A percentile compares a stretch with the other conserved stretches of the same genome.
Conservation (phyloP, 345 rosid species). For the Hibiscus mutabilis region DNA sequence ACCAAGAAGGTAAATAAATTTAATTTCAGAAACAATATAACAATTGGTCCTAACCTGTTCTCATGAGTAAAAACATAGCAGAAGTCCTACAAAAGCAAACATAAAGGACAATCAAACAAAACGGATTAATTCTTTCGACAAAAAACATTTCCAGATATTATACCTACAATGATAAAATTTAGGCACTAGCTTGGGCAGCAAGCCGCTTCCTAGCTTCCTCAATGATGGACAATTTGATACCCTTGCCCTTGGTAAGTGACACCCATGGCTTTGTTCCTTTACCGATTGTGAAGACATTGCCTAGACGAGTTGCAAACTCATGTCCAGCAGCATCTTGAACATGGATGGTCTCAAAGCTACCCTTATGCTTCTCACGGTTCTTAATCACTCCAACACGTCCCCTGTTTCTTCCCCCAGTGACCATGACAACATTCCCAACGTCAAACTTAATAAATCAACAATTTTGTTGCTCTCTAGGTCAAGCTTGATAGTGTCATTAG, state of each 20-base stretch:
- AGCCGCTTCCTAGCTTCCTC: slow-evolving; percentile 49
- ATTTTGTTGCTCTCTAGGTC: too few species aligned
- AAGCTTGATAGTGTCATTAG: too few species aligned
- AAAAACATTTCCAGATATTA: neutral
- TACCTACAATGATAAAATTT: neutral
- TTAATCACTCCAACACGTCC: too few species aligned
- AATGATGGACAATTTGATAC: slow-evolving; percentile 37
- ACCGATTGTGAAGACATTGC: too few species aligned
- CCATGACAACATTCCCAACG: too few species aligned
- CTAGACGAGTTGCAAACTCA: too few species aligned
- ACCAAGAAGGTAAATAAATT: neutral
- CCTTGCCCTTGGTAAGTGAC: neutral
- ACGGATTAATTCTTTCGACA: neutral
- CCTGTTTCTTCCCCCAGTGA: too few species aligned
- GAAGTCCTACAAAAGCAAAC: neutral
- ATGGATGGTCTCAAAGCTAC: too few species aligned
- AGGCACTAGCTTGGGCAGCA: slow-evolving; percentile 21
- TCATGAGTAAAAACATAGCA: neutral
- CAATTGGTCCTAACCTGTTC: neutral
- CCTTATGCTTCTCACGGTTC: too few species aligned
- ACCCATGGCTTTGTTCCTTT: too few species aligned
- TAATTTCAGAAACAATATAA: neutral
- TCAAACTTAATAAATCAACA: too few species aligned
- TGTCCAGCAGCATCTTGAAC: too few species aligned
- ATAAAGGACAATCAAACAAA: neutral